phyloP scores from a whole-genome alignment of 140 eudicot species.

The Anethum foeniculum region DNA sequence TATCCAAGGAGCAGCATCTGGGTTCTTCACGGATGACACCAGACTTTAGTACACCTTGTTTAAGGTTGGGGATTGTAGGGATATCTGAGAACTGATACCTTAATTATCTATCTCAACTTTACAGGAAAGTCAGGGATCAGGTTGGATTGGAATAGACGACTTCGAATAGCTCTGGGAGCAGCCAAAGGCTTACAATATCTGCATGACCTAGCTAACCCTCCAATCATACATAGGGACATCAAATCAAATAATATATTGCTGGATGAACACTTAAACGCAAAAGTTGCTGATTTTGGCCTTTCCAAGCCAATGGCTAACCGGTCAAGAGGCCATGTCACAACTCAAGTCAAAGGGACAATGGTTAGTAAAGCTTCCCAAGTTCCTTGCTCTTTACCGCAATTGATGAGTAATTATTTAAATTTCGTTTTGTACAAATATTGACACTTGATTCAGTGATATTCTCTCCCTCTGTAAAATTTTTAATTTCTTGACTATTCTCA shows the following conservation, averaged over 20 bases:
- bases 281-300: constrained; percentile 90
- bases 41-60: not conserved
- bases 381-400: not conserved
- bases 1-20: not conserved
- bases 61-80: not conserved
- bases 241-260: constrained; percentile 71
- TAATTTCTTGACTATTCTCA: not conserved
- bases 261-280: constrained; percentile 67
- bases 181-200: constrained; percentile 78
- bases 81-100: not conserved
- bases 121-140: constrained; percentile 76
- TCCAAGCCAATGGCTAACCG: constrained; percentile 55
- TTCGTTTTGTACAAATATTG: not conserved
- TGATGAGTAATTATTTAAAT: not conserved
- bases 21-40: not conserved
- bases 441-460: not conserved
- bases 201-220: constrained; percentile 93
- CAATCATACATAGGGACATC: constrained; percentile 86
- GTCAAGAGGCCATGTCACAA: constrained; percentile 58
- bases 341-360: constrained; percentile 97
- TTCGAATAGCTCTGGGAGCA: constrained; percentile 70
- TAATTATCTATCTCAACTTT: not conserved
- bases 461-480: not conserved
- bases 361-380: constrained; percentile 33
- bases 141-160: constrained; percentile 75